Base-by-base conservation (phyloP, 169 alveolate species). In the Ichthyophthirius multifiliis region DNA sequence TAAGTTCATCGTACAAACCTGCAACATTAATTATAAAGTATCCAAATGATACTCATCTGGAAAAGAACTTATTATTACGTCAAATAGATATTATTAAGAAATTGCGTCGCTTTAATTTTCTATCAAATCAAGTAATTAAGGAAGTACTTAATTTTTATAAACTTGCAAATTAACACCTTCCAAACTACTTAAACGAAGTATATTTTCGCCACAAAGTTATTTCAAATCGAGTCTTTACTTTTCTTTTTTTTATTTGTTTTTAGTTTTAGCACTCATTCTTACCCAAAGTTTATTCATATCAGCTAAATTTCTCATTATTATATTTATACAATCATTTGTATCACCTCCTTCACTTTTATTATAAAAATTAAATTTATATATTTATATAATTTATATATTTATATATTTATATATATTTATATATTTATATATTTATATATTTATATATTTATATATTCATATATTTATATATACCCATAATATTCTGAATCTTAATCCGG, bases 201-300 rank as follows among this genome's bases (percentile, higher is more conserved):
- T 93, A 78, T 97, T 98, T 20, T 98, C 98, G 4, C 99, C 99
- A 30, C 97, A 99, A 18, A 97, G 92, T 75, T 96, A 91, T 76
- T 97, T 97, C 1, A 98, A 94, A 78, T 98, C 99, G 48, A 89
- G 87, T 83, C 99, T 92, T 84, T 98, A 98, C 71, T 95, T 95
- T 82, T 97, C 98, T 65, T 97, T 82, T 48, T 87, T 81, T 88
- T 84, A 65, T 76, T 96, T 98, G 71, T 90, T 91, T 89, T 94
- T 55, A 23, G 89, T 88, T 35, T 93, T 74, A 31, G 97, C 95
- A 16, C 94, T 94, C 82, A 98, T 88, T 65, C 99, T 85, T 41
- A 96, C 95, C 99, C 99, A 98, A 32, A 98, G 92, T 87, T 98
- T 93, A 41, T 96, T 95, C 93, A 98, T 95, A 86, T 98, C 99